Evolutionary conservation across 2,329 filamentous ascomycete genomes (phyloP).

Genomic region (Trichoderma atrobrunneum): DNA sequence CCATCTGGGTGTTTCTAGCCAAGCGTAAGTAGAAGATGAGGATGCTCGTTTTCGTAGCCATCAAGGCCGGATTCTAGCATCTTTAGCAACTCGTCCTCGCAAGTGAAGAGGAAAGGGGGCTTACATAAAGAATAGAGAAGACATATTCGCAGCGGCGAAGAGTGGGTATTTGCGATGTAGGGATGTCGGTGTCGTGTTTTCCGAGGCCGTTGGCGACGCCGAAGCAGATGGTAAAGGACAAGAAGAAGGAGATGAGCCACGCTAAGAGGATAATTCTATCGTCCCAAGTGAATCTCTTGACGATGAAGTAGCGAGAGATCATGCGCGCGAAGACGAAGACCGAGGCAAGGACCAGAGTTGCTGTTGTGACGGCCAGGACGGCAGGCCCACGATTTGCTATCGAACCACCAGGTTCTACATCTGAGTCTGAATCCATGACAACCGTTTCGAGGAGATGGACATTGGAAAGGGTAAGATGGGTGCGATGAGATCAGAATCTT

Average conservation of each 20-base stretch:
- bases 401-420: constrained; percentile 27
- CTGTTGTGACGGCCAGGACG: constrained; percentile 68
- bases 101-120: constrained; percentile 22
- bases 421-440: constrained; percentile 17
- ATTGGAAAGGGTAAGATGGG: not conserved
- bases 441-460: constrained; percentile 18
- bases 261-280: constrained; percentile 79
- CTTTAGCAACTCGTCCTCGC: constrained; percentile 11
- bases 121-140: constrained; percentile 61
- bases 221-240: constrained; percentile 64
- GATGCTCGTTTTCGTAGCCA: constrained; percentile 91
- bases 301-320: constrained; percentile 68
- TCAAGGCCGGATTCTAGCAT: constrained; percentile 76
- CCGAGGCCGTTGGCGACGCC: constrained; percentile 65
- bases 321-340: constrained; percentile 74
- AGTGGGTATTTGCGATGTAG: constrained; percentile 42
- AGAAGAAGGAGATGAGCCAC: constrained; percentile 68
- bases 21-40: constrained; percentile 85
- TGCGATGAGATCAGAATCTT: not conserved
- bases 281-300: constrained; percentile 69
- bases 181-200: constrained; percentile 62
- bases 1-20: constrained; percentile 70
- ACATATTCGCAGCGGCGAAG: constrained; percentile 62
- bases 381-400: constrained; percentile 53
- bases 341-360: constrained; percentile 66